Percentiles rank a stretch among this genome's conserved stretches.
phyloP scores from a whole-genome alignment of 257 asterid species.

The Nicotiana attenuata region DNA sequence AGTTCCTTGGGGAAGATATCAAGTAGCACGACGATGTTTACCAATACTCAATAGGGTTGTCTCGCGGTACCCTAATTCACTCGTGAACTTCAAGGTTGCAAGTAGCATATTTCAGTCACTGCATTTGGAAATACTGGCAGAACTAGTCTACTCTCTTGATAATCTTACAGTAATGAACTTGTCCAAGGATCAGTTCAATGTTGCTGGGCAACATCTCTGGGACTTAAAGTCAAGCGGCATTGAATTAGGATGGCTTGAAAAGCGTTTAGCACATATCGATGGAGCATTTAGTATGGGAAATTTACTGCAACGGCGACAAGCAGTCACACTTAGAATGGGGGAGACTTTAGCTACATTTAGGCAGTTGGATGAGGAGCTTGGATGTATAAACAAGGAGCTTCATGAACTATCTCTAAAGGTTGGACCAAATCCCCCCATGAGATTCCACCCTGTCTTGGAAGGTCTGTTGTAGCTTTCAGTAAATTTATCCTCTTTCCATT shows the following conservation, averaged over 20 bases:
- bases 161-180: conserved; percentile 3
- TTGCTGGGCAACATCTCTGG: not conserved
- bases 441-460: conserved; percentile 8
- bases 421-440: not conserved
- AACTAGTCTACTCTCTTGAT: conserved; percentile 13
- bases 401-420: not conserved
- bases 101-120: not conserved
- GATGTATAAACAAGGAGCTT: conserved; percentile 7
- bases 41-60: conserved; percentile 14
- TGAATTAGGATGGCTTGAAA: conserved; percentile 15
- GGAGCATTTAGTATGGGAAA: not conserved
- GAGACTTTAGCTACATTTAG: not conserved
- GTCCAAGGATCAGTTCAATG: conserved; percentile 1
- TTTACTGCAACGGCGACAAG: not conserved
- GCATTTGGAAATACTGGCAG: conserved; percentile 13
- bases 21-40: conserved; percentile 14
- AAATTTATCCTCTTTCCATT: not conserved
- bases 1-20: conserved; percentile 14
- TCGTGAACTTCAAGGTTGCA: conserved; percentile 4
- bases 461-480: conserved; percentile 15
- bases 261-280: conserved; percentile 7
- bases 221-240: conserved; percentile 19
- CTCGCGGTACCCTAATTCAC: conserved; percentile 9
- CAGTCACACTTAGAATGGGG: not conserved
- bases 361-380: not conserved